A percentile compares a stretch with the other conserved stretches of the same genome.
Conservation (phyloP, 495 filamentous ascomycete species). For the Aspergillus egyptiacus region DNA sequence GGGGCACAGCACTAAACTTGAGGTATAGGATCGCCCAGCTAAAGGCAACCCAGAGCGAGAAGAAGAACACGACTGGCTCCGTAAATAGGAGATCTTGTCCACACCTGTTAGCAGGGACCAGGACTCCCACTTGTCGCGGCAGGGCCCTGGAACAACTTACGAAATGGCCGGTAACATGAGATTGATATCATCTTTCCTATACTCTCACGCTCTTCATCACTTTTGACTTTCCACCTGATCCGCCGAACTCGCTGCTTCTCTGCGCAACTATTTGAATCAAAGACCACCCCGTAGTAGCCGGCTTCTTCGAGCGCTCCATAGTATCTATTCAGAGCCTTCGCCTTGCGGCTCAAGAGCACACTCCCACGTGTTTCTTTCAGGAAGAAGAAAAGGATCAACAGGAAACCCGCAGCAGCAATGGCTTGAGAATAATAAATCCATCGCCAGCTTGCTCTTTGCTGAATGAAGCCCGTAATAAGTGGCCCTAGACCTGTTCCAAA, state of each 20-base stretch:
- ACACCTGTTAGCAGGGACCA: constrained; percentile 2
- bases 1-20: constrained; percentile 69
- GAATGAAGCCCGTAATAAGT: constrained; percentile 64
- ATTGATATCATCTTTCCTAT: constrained; percentile 66
- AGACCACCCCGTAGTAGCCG: constrained; percentile 59
- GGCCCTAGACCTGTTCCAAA: constrained; percentile 81
- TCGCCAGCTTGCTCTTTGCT: constrained; percentile 63
- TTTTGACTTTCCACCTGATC: constrained; percentile 79
- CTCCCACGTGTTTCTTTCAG: constrained; percentile 82
- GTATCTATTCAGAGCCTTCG: constrained; percentile 66
- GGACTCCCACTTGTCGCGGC: not conserved
- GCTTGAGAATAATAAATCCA: constrained; percentile 90
- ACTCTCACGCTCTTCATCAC: constrained; percentile 72
- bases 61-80: constrained; percentile 92
- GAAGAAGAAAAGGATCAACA: constrained; percentile 56
- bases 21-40: constrained; percentile 88
- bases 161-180: constrained; percentile 72
- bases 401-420: constrained; percentile 58
- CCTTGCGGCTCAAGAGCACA: constrained; percentile 76
- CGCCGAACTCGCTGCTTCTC: constrained; percentile 47
- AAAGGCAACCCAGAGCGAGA: constrained; percentile 85
- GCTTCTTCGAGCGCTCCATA: constrained; percentile 64
- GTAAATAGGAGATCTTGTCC: constrained; percentile 65
- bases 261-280: constrained; percentile 17
- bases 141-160: constrained; percentile 23